Base-by-base conservation (phyloP, 208 protist species). In the Crithidia brevicula region DNA sequence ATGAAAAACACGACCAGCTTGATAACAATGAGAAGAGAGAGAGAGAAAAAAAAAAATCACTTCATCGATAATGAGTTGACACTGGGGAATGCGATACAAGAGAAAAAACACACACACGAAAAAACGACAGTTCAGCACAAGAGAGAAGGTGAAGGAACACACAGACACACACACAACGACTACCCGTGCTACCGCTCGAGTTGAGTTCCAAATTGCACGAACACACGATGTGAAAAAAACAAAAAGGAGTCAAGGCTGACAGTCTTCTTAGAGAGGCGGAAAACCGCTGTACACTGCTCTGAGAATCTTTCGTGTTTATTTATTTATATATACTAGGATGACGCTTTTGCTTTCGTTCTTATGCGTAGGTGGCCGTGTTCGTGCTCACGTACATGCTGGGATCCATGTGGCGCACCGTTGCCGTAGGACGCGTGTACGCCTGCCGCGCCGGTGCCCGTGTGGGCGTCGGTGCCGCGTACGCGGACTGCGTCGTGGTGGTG, bases 301-400 rank as follows among this genome's bases (percentile, higher is more conserved):
- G n/a, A n/a, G n/a, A n/a, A n/a, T n/a, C n/a, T n/a, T n/a, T n/a
- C n/a, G n/a, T n/a, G n/a, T n/a, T n/a, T n/a, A n/a, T n/a, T n/a
- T n/a, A n/a, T n/a, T n/a, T n/a, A n/a, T 40, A 40, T 7, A 40
- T 40, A 40, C 36, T 1, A n/a, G n/a, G n/a, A n/a, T n/a, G n/a
- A n/a, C n/a, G n/a, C n/a, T n/a, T n/a, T n/a, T n/a, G n/a, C n/a
- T n/a, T 31, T 15, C 15, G 15, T 20, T 4, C 40, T 59, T 38
- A 74, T 46, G 16, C 46, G 67, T 86, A 93, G 25, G 64, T 54
- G 18, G 76, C 83, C 30, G 59, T 51, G 33, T 51, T 82, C n/a
- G 78, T 77, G 23, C 74, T 89, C 31, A 81, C 70, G 70, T 89
- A 93, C 76, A 87, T 85, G 43, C 78, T 83, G 6, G 87, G 73